Evolutionary conservation across 1,284 basidiomycete genomes (phyloP), one percentile per base, ranked within the genome.

Genomic region (Neolentinus lepideus): DNA sequence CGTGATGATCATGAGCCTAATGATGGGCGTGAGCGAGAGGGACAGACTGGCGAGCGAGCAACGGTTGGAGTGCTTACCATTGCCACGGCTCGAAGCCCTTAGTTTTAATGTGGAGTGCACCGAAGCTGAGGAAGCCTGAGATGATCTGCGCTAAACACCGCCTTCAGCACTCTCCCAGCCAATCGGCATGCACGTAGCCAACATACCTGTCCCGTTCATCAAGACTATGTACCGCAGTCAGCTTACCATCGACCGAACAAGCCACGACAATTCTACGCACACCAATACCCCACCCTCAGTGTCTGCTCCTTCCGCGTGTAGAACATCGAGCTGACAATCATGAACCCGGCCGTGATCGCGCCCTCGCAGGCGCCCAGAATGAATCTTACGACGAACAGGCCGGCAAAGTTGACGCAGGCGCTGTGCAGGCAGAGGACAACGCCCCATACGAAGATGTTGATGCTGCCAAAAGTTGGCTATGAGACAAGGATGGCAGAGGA

Each of bases 301-400:
- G 85, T 88, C 62, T 89, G 86, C 63, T 92, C 90, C 3, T 68
- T 79, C 26, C 84, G 76, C 0, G 86, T 90, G 67, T 92, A 92
- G 66, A 90, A 91, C 88, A 90, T 90, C 25, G 84, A 79, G 52
- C 74, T 85, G 52, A 88, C 81, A 55, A 92, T 82, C 74, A 91
- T 71, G 69, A 91, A 92, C 0, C 85, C 85, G 0, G 85, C 83
- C 0, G 88, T 90, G 61, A 92, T 86, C 1, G 82, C 83, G 0
- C 88, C 89, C 68, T 92, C 89, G 61, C 88, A 88, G 65, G 84
- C 79, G 31, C 90, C 90, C 3, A 92, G 71, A 22, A 88, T 75
- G 38, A 88, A 65, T 26, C 85, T 80, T 26, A 81, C 80, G 14
- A 75, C 79, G 60, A 91, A 81, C 0, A 92, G 74, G 0, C 81